Evolutionary conservation across 2,329 filamentous ascomycete genomes (phyloP).

Genomic region (Calonectria pauciramosa): DNA sequence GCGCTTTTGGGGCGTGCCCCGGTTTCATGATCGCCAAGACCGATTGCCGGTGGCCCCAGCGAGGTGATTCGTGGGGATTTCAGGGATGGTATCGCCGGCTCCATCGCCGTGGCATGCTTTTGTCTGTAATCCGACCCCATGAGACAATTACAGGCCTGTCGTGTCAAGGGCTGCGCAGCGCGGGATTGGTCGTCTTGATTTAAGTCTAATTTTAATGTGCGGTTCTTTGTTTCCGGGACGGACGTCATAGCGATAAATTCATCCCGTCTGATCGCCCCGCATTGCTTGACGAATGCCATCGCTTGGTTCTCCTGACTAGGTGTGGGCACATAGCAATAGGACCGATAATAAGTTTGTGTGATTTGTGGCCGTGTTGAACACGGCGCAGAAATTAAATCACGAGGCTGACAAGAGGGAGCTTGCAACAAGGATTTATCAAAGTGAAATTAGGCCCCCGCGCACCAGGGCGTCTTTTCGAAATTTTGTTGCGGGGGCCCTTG

Average conservation of each 20-base stretch:
- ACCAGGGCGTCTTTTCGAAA: no score
- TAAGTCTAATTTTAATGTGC: background rate
- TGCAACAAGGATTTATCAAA: background rate
- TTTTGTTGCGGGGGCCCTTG: no score
- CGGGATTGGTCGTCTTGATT: background rate
- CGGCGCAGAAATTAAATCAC: background rate
- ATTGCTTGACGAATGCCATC: background rate
- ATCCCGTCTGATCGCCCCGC: background rate
- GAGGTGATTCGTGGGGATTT: slow-evolving; percentile 16
- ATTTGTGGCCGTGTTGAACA: background rate
- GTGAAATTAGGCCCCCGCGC: background rate
- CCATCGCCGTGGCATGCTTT: background rate
- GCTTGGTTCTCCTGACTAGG: background rate
- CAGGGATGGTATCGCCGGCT: background rate
- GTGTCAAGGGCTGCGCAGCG: background rate
- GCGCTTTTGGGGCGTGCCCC: slow-evolving; percentile 3
- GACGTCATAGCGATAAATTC: background rate
- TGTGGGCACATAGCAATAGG: background rate
- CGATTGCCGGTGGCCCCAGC: background rate
- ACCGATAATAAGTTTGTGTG: background rate
- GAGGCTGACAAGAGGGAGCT: background rate
- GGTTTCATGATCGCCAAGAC: slow-evolving; percentile 15
- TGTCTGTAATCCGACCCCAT: background rate
- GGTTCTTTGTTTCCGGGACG: background rate
- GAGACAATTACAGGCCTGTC: background rate